Evolutionary conservation across 2,329 filamentous ascomycete species (phyloP), one percentile per base, ranked within the genome.

Genomic region (Botryotinia globosa): DNA sequence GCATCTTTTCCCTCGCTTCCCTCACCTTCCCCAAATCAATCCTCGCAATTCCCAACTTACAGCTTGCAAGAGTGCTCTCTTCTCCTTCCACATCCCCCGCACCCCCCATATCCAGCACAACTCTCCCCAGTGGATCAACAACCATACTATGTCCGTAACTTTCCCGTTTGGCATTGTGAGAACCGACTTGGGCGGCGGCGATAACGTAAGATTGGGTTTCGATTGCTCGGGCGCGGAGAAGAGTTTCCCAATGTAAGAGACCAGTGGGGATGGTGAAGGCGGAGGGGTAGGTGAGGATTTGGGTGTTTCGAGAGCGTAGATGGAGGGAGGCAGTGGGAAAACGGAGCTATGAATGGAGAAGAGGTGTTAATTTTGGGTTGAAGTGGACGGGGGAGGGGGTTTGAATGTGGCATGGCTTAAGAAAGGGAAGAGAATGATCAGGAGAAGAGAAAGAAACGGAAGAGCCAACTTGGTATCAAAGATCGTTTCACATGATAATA

Each of bases 221-320:
- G 74, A 98, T 93, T 16, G 95, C 95, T 64, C 95, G 86, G 5
- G 93, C 90, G 42, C 92, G 86, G 22, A 98, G 84, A 9, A 98
- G 83, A 3, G 89, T 85, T 79, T 94, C 90, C 95, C 95, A 98
- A 82, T 98, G 95, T 1, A 92, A 92, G 72, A 85, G 86, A 0
- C 95, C 95, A 0, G 95, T 98, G 1, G 91, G 89, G 0, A 97
- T 87, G 0, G 94, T 97, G 80, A 98, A 98, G 6, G 95, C 95
- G 9, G 92, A 95, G 0, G 95, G 95, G 80, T 95, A 98, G 25
- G 64, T 67, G 3, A 67, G 48, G 4, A 97, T 84, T 75, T 97
- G 90, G 2, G 94, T 93, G 34, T 87, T 85, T 72, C 89, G 87
- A 10, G 87, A 83, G 42, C 88, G 87, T 29, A 97, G 85, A 1